A percentile compares a stretch with the other conserved stretches of the same genome.
These are phyloP conservation scores for Primulina eburnea DNA, from an alignment of 257 asterid species.

Conservation along the genomic window DNA sequence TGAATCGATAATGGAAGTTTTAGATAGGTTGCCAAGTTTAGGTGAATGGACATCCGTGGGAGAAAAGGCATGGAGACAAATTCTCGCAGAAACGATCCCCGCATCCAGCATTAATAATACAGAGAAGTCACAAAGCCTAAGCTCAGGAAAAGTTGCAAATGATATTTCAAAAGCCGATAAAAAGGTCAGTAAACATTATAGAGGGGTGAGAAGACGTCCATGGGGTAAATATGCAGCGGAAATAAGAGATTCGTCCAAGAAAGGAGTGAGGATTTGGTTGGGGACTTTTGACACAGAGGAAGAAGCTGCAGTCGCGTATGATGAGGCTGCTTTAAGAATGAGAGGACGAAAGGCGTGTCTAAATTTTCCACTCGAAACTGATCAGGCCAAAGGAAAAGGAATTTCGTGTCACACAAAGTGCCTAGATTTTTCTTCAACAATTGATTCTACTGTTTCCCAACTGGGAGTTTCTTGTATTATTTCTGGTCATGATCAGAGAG, in stretches of 20 bases:
- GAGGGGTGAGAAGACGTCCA: slow-evolving; percentile 75
- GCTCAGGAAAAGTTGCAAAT: neutral
- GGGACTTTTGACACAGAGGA: slow-evolving; percentile 73
- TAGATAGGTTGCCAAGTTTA: slow-evolving; percentile 67
- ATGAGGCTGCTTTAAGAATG: slow-evolving; percentile 62
- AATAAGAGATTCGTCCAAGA: slow-evolving; percentile 63
- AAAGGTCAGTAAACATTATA: slow-evolving; percentile 34
- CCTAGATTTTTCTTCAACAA: no score
- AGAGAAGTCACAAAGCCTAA: neutral
- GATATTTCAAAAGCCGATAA: slow-evolving; percentile 2
- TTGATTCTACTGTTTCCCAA: no score
- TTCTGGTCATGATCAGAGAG: no score
- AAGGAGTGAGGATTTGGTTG: slow-evolving; percentile 73
- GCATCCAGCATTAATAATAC: neutral
- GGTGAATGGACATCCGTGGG: slow-evolving; percentile 76
- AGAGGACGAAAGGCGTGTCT: slow-evolving; percentile 58
- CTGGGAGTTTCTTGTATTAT: no score
- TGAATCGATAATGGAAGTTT: slow-evolving; percentile 22
- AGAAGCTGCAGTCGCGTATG: slow-evolving; percentile 86
- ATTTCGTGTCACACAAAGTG: slow-evolving; percentile 21
- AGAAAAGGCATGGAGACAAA: slow-evolving; percentile 61
- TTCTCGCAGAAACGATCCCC: slow-evolving; percentile 39
- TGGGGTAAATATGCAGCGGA: slow-evolving; percentile 89
- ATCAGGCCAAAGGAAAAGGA: slow-evolving; percentile 28
- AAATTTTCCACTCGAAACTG: slow-evolving; percentile 56